These are phyloP conservation scores for Candida endomychidarum DNA, from an alignment of 805 yeast genomes.

Conservation along the genomic window DNA sequence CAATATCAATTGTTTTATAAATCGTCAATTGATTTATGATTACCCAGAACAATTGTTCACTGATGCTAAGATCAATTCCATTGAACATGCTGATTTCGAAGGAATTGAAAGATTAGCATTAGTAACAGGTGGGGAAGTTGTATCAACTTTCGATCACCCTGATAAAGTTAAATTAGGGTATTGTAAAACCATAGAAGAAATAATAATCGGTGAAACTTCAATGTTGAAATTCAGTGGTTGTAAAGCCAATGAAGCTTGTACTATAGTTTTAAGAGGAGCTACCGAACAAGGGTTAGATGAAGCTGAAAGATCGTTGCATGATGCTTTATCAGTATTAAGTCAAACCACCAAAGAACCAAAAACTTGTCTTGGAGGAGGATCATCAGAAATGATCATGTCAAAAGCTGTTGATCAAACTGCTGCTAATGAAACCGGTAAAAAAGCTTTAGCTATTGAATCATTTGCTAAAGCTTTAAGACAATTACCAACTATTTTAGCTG, in stretches of 20 bases:
- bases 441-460: conserved; percentile 89
- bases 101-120: conserved; percentile 96
- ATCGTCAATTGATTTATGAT: conserved; percentile 95
- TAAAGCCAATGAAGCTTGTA: conserved; percentile 93
- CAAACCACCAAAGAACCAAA: conserved; percentile 93
- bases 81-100: conserved; percentile 98
- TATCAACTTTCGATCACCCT: conserved; percentile 92
- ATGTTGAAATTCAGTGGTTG: conserved; percentile 95
- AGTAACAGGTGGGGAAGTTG: conserved; percentile 98
- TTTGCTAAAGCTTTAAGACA: conserved; percentile 93
- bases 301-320: conserved; percentile 66
- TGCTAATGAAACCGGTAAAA: conserved; percentile 89
- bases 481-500: conserved; percentile 92
- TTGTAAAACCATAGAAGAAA: conserved; percentile 88
- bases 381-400: conserved; percentile 88
- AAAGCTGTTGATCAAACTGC: conserved; percentile 93
- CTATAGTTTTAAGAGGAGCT: conserved; percentile 77
- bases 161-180: conserved; percentile 81
- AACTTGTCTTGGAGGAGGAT: conserved; percentile 93
- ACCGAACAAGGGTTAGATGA: conserved; percentile 48
- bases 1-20: conserved; percentile 85
- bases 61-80: conserved; percentile 82
- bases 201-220: conserved; percentile 88
- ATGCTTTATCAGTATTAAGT: conserved; percentile 90
- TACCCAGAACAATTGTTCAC: conserved; percentile 96